These are phyloP conservation scores for Puccinia triticina DNA, from an alignment of 1,284 basidiomycete species.

Conservation along the genomic window DNA sequence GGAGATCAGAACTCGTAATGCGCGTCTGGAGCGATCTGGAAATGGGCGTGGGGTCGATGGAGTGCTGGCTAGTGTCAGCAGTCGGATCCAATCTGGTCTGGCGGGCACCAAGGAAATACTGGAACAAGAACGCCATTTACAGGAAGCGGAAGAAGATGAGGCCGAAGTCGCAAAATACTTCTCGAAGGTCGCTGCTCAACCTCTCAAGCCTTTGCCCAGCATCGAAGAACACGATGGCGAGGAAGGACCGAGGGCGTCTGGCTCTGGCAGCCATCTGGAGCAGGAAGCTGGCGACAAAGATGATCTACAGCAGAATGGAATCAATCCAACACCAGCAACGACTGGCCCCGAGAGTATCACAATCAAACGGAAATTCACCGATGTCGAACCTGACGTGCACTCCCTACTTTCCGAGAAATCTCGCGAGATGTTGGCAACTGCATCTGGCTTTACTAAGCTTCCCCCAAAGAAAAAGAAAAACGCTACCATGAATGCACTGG, in stretches of 20 bases:
- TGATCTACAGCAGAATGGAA: not conserved
- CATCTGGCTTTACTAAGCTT: conserved; percentile 43
- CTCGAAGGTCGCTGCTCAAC: conserved; percentile 31
- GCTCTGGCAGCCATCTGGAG: conserved; percentile 25
- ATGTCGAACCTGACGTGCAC: conserved; percentile 57
- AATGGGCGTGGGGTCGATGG: conserved; percentile 56
- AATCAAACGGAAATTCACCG: conserved; percentile 58
- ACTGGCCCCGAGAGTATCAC: conserved; percentile 62
- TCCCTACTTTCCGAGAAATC: conserved; percentile 75
- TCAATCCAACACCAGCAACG: conserved; percentile 55
- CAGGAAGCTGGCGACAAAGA: not conserved
- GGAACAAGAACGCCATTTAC: conserved; percentile 37
- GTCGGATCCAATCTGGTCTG: conserved; percentile 46
- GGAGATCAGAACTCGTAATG: conserved; percentile 89
- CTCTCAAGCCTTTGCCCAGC: not conserved
- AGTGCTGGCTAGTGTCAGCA: conserved; percentile 54
- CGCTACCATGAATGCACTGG: conserved; percentile 30
- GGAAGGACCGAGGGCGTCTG: conserved; percentile 30
- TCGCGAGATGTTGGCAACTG: conserved; percentile 64
- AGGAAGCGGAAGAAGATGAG: conserved; percentile 51
- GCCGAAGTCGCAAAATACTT: conserved; percentile 49
- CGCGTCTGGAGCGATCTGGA: conserved; percentile 73
- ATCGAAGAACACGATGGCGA: not conserved
- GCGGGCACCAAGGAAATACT: conserved; percentile 42
- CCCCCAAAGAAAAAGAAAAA: conserved; percentile 47